Percentiles rank a stretch among this genome's conserved stretches.
Evolutionary conservation across 371 early-diverging fungal species (phyloP).

Genomic region (Funneliformis caledonium): DNA sequence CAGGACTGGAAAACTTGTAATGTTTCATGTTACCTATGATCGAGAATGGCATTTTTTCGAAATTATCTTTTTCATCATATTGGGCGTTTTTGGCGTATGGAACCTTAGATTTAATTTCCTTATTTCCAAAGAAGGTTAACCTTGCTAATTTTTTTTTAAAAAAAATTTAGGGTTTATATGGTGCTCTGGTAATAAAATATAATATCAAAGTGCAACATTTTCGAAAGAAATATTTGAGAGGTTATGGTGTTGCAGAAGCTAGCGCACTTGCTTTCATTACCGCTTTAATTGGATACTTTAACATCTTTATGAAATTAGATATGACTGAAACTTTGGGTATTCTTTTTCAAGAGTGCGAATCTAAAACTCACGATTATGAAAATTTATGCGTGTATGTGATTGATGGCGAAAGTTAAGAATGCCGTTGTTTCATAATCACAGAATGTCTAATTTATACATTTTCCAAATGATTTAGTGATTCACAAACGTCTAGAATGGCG

Average conservation of each 20-base stretch:
- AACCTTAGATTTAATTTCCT: not conserved
- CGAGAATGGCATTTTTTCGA: slow-evolving; percentile 90
- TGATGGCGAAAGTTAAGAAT: not conserved
- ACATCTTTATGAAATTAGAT: slow-evolving; percentile 73
- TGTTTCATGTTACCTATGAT: slow-evolving; percentile 94
- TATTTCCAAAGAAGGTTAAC: not conserved
- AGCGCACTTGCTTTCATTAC: slow-evolving; percentile 73
- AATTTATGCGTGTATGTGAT: slow-evolving; percentile 67
- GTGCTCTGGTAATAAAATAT: slow-evolving; percentile 76
- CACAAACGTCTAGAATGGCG: slow-evolving; percentile 56
- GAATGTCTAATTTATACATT: not conserved
- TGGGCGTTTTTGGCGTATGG: slow-evolving; percentile 52
- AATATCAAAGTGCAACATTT: slow-evolving; percentile 70
- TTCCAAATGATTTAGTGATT: slow-evolving; percentile 9
- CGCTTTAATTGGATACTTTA: slow-evolving; percentile 73
- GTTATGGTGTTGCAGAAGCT: slow-evolving; percentile 74
- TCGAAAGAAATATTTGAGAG: slow-evolving; percentile 59
- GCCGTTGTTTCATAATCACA: not conserved
- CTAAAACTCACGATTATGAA: slow-evolving; percentile 56
- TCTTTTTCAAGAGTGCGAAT: slow-evolving; percentile 84
- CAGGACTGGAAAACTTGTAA: slow-evolving; percentile 90
- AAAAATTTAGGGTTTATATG: slow-evolving; percentile 76
- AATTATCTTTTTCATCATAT: slow-evolving; percentile 46
- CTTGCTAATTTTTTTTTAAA: not conserved
- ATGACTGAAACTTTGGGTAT: slow-evolving; percentile 78